Conservation (phyloP, 1,284 basidiomycete species). For the Lentinula novae-zelandiae region DNA sequence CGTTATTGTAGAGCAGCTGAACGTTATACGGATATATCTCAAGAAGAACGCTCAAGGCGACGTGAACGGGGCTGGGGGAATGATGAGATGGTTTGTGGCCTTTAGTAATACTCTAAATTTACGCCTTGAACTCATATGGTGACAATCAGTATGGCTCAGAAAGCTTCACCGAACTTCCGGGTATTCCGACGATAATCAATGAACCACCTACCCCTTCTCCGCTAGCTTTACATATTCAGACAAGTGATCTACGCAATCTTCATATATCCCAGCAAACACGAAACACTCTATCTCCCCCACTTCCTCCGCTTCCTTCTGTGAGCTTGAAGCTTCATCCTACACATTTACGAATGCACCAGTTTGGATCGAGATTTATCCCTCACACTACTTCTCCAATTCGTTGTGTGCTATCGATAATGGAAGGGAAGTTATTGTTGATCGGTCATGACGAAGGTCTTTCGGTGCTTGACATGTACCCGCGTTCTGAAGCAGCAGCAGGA, state of each 20-base stretch:
- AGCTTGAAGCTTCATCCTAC: constrained; percentile 52
- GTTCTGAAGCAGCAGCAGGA: constrained; percentile 39
- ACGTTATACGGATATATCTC: constrained; percentile 62
- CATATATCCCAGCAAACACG: constrained; percentile 23
- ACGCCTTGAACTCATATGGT: neutral
- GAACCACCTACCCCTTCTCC: constrained; percentile 19
- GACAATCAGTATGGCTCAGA: constrained; percentile 5
- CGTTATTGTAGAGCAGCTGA: constrained; percentile 64
- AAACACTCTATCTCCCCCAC: constrained; percentile 31
- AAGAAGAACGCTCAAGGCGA: constrained; percentile 53
- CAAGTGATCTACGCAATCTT: constrained; percentile 31
- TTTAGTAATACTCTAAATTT: neutral
- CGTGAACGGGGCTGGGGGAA: constrained; percentile 68
- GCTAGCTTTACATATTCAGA: constrained; percentile 40
- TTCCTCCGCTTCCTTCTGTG: constrained; percentile 39
- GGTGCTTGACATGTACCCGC: constrained; percentile 74
- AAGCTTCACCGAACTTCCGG: neutral
- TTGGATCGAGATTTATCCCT: constrained; percentile 81
- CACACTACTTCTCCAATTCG: constrained; percentile 70
- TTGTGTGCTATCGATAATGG: constrained; percentile 64
- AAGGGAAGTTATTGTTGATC: constrained; percentile 61
- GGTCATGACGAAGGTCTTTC: constrained; percentile 75
- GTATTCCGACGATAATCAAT: constrained; percentile 20
- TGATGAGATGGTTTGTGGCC: constrained; percentile 21
- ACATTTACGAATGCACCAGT: constrained; percentile 65